Evolutionary conservation across 2,329 filamentous ascomycete species (phyloP), one percentile per base, ranked within the genome.

Genomic region (Ilyonectria mors-panacis): DNA sequence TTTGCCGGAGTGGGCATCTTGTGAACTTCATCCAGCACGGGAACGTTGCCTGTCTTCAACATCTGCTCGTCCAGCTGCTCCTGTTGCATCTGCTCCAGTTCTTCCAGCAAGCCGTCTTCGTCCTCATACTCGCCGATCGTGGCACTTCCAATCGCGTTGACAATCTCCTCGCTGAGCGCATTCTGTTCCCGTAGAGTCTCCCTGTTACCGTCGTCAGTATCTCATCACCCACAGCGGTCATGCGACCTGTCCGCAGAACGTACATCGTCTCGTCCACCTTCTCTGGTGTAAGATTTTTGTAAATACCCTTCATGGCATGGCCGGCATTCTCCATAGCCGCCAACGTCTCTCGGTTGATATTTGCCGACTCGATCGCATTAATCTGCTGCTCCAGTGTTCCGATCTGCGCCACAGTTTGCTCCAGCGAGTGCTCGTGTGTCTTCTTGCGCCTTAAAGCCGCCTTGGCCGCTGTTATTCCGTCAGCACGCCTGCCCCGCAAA

Each of bases 271-370:
- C 88, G 81, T 98, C 95, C 70, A 99, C 95, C 84, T 97, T 96
- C 76, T 98, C 94, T 70, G 96, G 93, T 55, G 94, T 97, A 72
- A 98, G 89, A 71, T 93, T 93, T 75, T 91, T 92, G 80, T 98
- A 94, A 75, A 99, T 99, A 71, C 92, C 86, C 85, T 95, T 92
- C 95, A 99, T 98, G 39, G 95, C 96, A 68, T 91, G 85, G 72
- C 93, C 91, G 12, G 96, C 95, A 79, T 92, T 92, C 88, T 97
- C 92, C 94, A 99, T 98, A 8, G 95, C 95, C 73, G 92, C 89
- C 71, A 98, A 86, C 13, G 96, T 99, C 86, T 98, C 95, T 83
- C 95, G 92, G 87, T 99, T 99, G 86, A 99, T 98, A 81, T 98
- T 99, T 69, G 96, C 96, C 54, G 95, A 94, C 83, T 99, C 96